Evolutionary conservation across 305 asterid genomes (phyloP), one percentile per base, ranked within the genome.

Genomic region (Solanum hybrid): DNA sequence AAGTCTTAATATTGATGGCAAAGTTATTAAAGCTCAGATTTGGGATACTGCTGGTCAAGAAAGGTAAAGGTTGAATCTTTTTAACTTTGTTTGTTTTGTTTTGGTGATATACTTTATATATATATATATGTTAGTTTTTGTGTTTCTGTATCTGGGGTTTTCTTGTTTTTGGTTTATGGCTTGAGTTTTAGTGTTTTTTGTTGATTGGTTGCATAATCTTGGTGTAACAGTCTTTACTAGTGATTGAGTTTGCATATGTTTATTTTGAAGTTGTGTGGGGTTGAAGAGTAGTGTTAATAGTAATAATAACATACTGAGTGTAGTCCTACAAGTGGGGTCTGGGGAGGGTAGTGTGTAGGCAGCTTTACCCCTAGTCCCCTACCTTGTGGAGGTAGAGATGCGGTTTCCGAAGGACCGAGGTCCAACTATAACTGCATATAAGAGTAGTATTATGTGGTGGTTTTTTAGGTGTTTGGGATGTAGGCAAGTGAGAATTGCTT

Each of bases 41-140:
- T 95, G 96, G 98, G 98, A 95, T 89, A 95, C 96, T 76, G 97
- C 96, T 90, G 97, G 97, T 76, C 97, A 95, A 90, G 97, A 95
- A 91, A 94, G 97, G 97, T 93, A 56, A 85, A 56, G 46, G 7
- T 85, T 88, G 27, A 64, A 66, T 79, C 77, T 27, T 89, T 85
- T 90, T 27, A 56, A 73, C 6, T 24, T 12, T 17, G 16, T 22
- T 56, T 75, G 24, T 56, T 17, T 56, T 56, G 69, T 35, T 38
- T 16, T 89, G 87, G 27, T 12, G 16, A 17, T 16, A 32, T 36
- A 46, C 56, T 22, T 88, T 90, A 37, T 37, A 6, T 37, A 9
- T 37, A 2, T 37, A 8, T 37, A 14, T 20, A 6, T 90, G 79
- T 71, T 14, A 6, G 17, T 46, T 82, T 81, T 46, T 51, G 29